A percentile compares a stretch with the other conserved stretches of the same genome.
phyloP scores from a whole-genome alignment of 106 monocot species.

The Amphibolis antarctica region DNA sequence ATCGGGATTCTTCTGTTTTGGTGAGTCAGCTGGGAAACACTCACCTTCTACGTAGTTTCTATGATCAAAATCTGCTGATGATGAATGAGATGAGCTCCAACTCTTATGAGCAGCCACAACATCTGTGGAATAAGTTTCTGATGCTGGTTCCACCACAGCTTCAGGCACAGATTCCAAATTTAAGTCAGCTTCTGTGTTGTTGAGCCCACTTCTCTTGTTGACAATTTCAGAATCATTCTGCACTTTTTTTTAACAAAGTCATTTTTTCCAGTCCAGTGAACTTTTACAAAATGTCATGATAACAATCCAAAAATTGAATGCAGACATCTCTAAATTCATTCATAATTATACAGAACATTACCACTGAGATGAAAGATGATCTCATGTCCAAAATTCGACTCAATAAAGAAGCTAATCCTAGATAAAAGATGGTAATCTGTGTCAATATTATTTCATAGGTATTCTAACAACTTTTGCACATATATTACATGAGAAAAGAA shows the following conservation, averaged over 20 bases:
- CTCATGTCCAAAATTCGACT: too few relatives aligned
- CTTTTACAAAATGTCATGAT: background rate
- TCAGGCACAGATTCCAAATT: conserved; percentile 2
- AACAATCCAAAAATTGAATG: background rate
- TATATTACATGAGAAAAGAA: too few relatives aligned
- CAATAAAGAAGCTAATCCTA: too few relatives aligned
- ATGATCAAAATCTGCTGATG: conserved; percentile 1
- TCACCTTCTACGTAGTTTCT: conserved; percentile 10
- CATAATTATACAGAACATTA: too few relatives aligned
- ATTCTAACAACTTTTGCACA: too few relatives aligned
- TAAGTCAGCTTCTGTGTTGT: background rate
- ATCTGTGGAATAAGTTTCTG: background rate
- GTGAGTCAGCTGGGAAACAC: conserved; percentile 1
- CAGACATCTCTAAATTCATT: too few relatives aligned
- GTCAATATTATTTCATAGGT: too few relatives aligned
- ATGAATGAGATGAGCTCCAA: conserved; percentile 16
- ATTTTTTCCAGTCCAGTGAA: background rate
- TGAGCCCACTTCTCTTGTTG: conserved; percentile 6
- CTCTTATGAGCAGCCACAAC: conserved; percentile 2
- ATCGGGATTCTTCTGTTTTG: background rate
- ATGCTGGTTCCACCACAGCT: background rate
- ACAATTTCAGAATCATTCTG: conserved; percentile 21
- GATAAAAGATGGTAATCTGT: too few relatives aligned
- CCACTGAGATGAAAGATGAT: too few relatives aligned
- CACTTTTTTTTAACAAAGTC: conserved; percentile 3